Evolutionary conservation across 179 eudicot species (phyloP), one percentile per base, ranked within the genome.

Genomic region (Spinacia oleracea): DNA sequence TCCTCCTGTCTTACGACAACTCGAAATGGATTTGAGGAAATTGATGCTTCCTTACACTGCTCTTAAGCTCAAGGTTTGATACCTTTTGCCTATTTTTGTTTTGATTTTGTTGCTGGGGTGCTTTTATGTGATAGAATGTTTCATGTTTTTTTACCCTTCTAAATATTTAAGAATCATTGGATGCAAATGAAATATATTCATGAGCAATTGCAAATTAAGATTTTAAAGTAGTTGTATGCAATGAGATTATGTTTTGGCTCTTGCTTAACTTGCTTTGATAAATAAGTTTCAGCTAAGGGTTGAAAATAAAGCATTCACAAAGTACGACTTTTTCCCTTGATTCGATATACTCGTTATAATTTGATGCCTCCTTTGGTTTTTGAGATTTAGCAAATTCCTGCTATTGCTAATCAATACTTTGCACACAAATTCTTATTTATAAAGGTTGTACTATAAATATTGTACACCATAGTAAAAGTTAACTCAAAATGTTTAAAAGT

Each of bases 21-120:
- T 96, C 87, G 90, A 93, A 59, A 73, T 83, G 86, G 98, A 95
- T 80, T 87, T 95, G 84, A 86, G 98, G 75, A 95, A 93, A 70
- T 55, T 93, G 85, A 93, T 91, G 98, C 97, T 93, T 82, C 97
- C 97, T 11, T 89, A 83, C 51, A 93, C 97, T 46, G 97, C 98
- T 27, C 92, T 95, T 43, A 95, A 95, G 78, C 95, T 95, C 78
- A 95, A 93, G 97, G 97, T 91, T 43, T 46, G 4, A 20, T 64
- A 0, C 2, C 63, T 55, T 70, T 9, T 25, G 12, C 64, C n/a
- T 0, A 0, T 42, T 56, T 43, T 23, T 34, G 2, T 2, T 51
- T 10, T 7, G 2, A 10, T 15, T 50, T 34, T 27, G 27, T 21
- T 9, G 11, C 31, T 35, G 42, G 10, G 21, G 20, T 0, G 16